phyloP scores from a whole-genome alignment of 208 protist genomes.

The Crithidia bombi region DNA sequence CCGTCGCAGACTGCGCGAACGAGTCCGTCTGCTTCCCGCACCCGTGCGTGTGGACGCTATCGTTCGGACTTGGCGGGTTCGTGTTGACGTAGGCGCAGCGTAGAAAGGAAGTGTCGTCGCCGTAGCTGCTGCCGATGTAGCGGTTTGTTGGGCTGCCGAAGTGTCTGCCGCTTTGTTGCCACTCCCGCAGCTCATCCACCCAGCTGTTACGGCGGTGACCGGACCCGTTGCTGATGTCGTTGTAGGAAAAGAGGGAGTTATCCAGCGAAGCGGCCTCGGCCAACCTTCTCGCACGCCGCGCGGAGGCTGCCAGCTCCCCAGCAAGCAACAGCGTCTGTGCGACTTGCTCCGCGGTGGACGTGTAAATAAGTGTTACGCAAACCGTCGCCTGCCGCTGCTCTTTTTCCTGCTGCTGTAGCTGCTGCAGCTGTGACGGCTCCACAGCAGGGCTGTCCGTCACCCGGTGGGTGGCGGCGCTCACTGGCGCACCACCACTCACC shows the following conservation, averaged over 20 bases:
- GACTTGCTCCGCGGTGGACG: constrained; percentile 31
- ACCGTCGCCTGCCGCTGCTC: not conserved
- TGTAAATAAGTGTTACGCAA: constrained; percentile 39
- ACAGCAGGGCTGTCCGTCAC: not conserved
- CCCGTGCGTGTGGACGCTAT: not conserved
- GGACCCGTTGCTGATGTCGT: not conserved
- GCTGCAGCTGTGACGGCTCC: not conserved
- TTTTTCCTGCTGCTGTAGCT: not conserved
- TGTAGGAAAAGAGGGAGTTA: not conserved
- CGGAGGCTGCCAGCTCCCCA: not conserved
- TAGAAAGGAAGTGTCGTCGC: not conserved
- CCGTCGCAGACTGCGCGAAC: not conserved
- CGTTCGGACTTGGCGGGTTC: constrained; percentile 5
- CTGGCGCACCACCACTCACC: not conserved
- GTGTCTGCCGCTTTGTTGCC: not conserved
- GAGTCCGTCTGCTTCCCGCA: not conserved
- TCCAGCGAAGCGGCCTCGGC: not conserved
- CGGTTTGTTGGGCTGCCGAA: not conserved
- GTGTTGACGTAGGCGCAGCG: constrained; percentile 9
- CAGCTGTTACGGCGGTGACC: constrained; percentile 4
- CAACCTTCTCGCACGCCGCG: not conserved
- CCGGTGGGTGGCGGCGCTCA: not conserved
- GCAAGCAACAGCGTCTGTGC: constrained; percentile 21
- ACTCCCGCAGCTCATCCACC: constrained; percentile 1
- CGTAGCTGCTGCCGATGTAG: not conserved